phyloP scores from a whole-genome alignment of 1,139 yeast genomes.

The Candida sp. region DNA sequence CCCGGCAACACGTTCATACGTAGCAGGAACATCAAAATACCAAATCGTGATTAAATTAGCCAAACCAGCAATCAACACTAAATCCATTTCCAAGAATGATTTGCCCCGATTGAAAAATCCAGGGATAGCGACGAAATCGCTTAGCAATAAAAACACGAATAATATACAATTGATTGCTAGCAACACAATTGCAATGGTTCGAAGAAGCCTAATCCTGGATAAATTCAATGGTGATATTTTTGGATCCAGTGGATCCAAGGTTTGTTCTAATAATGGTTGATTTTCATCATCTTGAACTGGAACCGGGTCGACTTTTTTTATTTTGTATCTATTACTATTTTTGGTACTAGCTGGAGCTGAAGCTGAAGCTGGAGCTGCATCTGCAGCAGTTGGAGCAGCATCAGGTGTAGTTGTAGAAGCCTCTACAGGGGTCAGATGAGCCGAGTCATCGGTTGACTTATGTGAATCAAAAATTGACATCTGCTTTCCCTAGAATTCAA shows the following conservation, averaged over 20 bases:
- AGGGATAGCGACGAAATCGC: constrained; percentile 62
- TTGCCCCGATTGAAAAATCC: constrained; percentile 55
- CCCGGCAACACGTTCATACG: constrained; percentile 52
- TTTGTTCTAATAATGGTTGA: constrained; percentile 16
- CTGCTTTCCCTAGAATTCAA: no score
- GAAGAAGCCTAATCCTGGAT: constrained; percentile 41
- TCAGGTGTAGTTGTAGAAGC: not conserved
- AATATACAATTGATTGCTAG: constrained; percentile 39
- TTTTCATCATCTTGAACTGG: constrained; percentile 9
- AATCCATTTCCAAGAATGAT: constrained; percentile 57
- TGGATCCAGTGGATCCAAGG: constrained; percentile 56
- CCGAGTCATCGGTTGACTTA: not conserved
- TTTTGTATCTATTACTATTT: not conserved
- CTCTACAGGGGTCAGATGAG: not conserved
- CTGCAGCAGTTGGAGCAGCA: not conserved
- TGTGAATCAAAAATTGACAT: not conserved
- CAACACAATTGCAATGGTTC: constrained; percentile 36
- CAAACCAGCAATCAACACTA: constrained; percentile 44
- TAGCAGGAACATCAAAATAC: constrained; percentile 57
- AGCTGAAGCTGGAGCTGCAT: no score
- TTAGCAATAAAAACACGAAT: constrained; percentile 45
- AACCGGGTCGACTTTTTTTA: not conserved
- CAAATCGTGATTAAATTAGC: constrained; percentile 49
- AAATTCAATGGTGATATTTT: constrained; percentile 62
- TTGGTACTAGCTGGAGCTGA: no score